Evolutionary conservation across 805 yeast genomes (phyloP), one percentile per base, ranked within the genome.

Genomic region (Candida golubevii): DNA sequence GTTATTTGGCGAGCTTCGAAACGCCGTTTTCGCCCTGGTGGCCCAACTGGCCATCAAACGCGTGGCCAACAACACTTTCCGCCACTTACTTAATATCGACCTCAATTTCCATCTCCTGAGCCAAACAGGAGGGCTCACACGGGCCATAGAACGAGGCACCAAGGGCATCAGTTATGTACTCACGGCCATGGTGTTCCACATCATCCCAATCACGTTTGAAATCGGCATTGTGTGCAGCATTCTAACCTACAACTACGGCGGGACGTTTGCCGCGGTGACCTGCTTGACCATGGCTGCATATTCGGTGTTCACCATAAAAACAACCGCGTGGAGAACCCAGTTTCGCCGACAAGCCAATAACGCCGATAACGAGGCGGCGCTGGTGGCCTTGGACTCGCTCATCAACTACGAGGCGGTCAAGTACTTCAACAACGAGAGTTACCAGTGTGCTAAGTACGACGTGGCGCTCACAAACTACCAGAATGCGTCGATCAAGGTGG

Each of bases 61-160:
- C 42, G 97, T 93, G 31, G 96, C 98, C 1, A 72, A 82, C 39
- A 87, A 85, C 58, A 89, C 97, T 0, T 93, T 91, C 63, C 74
- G 71, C 36, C 98, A 91, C 62, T 69, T 93, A 41, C 73, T 93
- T 63, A 80, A 79, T 55, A 73, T 93, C 63, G 99, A 93, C 65
- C 68, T 90, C 43, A 85, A 88, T 15, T 93, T 91, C 77, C 99
- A 93, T 63, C 66, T 93, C 34, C 76, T 91, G 9, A 75, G 90
- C 54, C 98, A 93, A 63, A 93, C 99, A 0, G 99, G 99, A 53
- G 98, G 97, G 0, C 66, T 93, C 30, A 91, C 97, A 0, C 74
- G 99, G 49, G 98, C 98, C 1, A 93, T 93, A 57, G 99, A 93
- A 58, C 74, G 99, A 51, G 99, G 99, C 63, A 91, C 98, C 1